Evolutionary conservation across 1,284 basidiomycete genomes (phyloP), one percentile per base, ranked within the genome.

Genomic region (Puccinia coronata): DNA sequence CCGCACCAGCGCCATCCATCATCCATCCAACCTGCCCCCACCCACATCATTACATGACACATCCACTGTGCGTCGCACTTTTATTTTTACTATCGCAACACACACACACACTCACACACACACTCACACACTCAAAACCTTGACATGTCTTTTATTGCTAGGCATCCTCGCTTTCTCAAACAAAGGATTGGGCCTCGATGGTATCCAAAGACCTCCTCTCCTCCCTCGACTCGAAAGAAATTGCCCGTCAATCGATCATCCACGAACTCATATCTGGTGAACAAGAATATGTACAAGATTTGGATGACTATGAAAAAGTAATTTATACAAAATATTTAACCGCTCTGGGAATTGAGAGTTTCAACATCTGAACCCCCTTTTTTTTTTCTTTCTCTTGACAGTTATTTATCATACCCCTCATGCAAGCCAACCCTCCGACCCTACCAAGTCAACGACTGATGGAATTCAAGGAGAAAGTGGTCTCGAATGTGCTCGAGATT

Each of bases 201-300:
- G 91, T 96, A 2, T 89, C 93, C 70, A 87, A 88, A 28, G 88
- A 92, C 70, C 86, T 96, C 20, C 88, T 96, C 39, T 88, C 87
- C 0, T 89, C 90, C 23, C 87, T 98, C 18, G 90, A 92, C 0
- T 89, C 91, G 77, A 91, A 89, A 83, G 94, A 98, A 86, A 90
- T 94, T 73, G 91, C 91, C 82, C 91, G 95, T 16, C 97, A 98
- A 86, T 91, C 92, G 57, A 91, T 96, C 84, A 96, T 99, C 79
- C 91, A 93, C 84, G 95, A 96, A 86, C 91, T 96, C 51, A 92
- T 99, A 83, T 90, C 90, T 84, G 92, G 94, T 83, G 96, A 99
- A 87, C 92, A 93, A 84, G 92, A 94, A 84, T 98, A 97, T 85
- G 88, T 96, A 57, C 91, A 92, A 63, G 96, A 99, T 85, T 89